Conservation (phyloP, 371 early-diverging fungal species). For the Blakeslea trispora region DNA sequence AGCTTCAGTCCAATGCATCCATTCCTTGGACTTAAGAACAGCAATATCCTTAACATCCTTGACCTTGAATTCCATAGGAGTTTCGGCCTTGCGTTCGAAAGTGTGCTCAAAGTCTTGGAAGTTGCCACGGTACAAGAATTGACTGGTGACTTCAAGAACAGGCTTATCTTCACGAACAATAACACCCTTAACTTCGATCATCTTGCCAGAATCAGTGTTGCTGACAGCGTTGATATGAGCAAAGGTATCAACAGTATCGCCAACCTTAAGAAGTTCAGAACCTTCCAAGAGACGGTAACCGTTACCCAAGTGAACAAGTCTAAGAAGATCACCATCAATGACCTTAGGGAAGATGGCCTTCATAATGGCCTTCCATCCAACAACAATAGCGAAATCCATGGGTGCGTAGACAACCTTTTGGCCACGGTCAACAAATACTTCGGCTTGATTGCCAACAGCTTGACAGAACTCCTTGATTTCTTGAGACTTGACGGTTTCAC, state of each 20-base stretch:
- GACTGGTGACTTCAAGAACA: conserved; percentile 75
- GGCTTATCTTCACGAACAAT: conserved; percentile 64
- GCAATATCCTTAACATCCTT: conserved; percentile 81
- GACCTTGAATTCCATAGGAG: conserved; percentile 80
- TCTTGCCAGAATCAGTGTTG: conserved; percentile 89
- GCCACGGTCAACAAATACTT: conserved; percentile 77
- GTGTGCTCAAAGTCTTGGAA: conserved; percentile 83
- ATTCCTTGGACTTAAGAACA: conserved; percentile 88
- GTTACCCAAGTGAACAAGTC: conserved; percentile 93
- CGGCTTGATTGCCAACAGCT: conserved; percentile 90
- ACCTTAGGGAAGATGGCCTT: conserved; percentile 93
- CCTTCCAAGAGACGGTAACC: conserved; percentile 87
- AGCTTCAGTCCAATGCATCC: conserved; percentile 79
- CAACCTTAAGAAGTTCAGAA: conserved; percentile 77
- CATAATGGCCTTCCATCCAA: conserved; percentile 93
- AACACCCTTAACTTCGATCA: conserved; percentile 86
- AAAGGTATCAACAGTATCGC: conserved; percentile 83
- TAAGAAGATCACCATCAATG: conserved; percentile 91
- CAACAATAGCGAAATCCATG: conserved; percentile 94
- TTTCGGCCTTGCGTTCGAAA: conserved; percentile 84
- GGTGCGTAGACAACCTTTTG: conserved; percentile 75
- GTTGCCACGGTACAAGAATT: conserved; percentile 93
- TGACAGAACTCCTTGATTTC: conserved; percentile 85
- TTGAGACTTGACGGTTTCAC: conserved; percentile 59
- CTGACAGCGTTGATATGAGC: conserved; percentile 77